A percentile compares a stretch with the other conserved stretches of the same genome.
phyloP scores from a whole-genome alignment of 2,329 filamentous ascomycete species.

The Fusarium multiceps region DNA sequence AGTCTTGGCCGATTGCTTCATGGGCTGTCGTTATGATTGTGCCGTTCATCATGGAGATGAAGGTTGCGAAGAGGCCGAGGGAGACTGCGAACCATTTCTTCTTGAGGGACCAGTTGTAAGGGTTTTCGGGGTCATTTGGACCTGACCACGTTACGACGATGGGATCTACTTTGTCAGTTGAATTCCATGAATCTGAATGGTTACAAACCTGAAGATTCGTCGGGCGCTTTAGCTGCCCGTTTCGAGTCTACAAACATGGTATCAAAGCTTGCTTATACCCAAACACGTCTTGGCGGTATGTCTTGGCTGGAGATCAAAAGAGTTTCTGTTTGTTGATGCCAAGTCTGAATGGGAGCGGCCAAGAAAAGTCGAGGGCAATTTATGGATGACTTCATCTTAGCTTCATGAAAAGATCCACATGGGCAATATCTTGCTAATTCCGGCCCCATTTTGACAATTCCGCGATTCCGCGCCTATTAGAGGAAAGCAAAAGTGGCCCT shows the following conservation, averaged over 20 bases:
- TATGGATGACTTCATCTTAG: slow-evolving; percentile 17
- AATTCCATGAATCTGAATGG: too few relatives aligned
- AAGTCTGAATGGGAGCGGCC: slow-evolving; percentile 6
- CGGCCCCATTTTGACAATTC: slow-evolving; percentile 2
- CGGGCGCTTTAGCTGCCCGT: too few relatives aligned
- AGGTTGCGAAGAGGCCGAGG: slow-evolving; percentile 22
- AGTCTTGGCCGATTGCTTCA: slow-evolving; percentile 14
- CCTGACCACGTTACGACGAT: slow-evolving; percentile 16
- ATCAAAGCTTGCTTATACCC: too few relatives aligned
- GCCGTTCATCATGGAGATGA: slow-evolving; percentile 33
- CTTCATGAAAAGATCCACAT: background rate
- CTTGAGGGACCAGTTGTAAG: slow-evolving; percentile 27
- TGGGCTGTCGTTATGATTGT: slow-evolving; percentile 33
- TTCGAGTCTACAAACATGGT: too few relatives aligned
- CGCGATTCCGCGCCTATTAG: background rate
- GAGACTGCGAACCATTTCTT: slow-evolving; percentile 27
- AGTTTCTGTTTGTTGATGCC: slow-evolving; percentile 10
- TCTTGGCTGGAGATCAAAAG: background rate
- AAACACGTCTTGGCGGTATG: too few relatives aligned
- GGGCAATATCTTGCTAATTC: slow-evolving; percentile 7
- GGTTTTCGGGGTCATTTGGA: slow-evolving; percentile 16
- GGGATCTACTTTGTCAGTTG: background rate
- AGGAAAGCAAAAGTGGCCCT: background rate
- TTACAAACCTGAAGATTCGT: too few relatives aligned
- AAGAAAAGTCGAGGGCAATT: background rate